Base-by-base conservation (phyloP, 192 early-diverging fungal genomes). In the Coemansia furcata region DNA sequence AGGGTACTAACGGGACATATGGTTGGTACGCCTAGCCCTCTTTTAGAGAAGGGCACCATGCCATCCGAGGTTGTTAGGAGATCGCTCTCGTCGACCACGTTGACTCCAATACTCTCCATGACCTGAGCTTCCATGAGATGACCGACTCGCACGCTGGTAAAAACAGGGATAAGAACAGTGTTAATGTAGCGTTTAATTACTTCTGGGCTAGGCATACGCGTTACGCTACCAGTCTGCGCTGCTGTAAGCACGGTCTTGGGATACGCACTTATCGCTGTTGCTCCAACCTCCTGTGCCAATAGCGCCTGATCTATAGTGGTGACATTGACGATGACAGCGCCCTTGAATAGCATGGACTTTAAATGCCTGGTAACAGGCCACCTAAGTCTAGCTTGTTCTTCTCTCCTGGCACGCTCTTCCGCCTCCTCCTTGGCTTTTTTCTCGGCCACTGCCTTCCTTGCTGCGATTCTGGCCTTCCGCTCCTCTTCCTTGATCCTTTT, bases 311-410 rank as follows among this genome's bases (percentile, higher is more conserved):
- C 91, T 47, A 87, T 90, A 75, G 95, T 92, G 65, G 93, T 86
- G 23, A 98, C 96, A 80, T 96, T 94, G 93, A 98, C 96, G 76
- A 98, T 98, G 29, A 96, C 94, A 67, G 94, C 95, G 60, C 94
- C 94, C 89, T 93, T 96, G 57, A 98, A 85, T 88, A 91, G 23
- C 15, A 30, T 9, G 29, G 50, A 10, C 4, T 14, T 9, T 12
- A 54, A 14, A 11, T 30, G 50, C 15, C 50, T 26, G 50, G 50
- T 54, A 15, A 54, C 11, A 4, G 50, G 50, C 50, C 50, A 54
- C 30, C 50, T 54, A 9, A 11, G 23, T 5, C 23, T 54, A 1
- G 50, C 29, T 30, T 29, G 50, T 14, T 26, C 50, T 14, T 30
- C 23, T 15, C 23, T 54, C 26, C 4, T 10, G 26, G 26, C 23